Evolutionary conservation across 73 alveolate genomes (phyloP).

Genomic region (Uronychia setigera): DNA sequence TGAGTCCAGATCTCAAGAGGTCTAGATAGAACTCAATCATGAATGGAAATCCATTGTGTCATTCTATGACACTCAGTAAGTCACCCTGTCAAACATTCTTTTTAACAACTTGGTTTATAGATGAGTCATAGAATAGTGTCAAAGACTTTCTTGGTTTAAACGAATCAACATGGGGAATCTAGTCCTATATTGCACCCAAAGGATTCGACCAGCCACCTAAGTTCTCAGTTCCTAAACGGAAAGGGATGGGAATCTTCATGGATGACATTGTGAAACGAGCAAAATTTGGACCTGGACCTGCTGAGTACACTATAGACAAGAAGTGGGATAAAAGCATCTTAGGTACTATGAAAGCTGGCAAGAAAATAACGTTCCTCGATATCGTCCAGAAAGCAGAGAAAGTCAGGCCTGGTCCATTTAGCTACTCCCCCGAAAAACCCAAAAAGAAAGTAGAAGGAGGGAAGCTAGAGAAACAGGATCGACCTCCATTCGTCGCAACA

Average conservation of each 20-base stretch:
- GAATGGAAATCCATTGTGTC: background rate
- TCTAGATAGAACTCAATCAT: background rate
- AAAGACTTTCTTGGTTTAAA: background rate
- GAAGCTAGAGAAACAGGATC: background rate
- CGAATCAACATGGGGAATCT: background rate
- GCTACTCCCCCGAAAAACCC: conserved; percentile 5
- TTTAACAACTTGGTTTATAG: background rate
- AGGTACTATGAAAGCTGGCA: conserved; percentile 43
- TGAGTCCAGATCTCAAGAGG: background rate
- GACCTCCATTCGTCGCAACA: background rate
- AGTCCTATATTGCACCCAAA: background rate
- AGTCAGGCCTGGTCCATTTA: conserved; percentile 13
- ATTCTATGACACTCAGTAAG: background rate
- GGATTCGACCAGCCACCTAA: background rate
- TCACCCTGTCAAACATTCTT: too few species aligned
- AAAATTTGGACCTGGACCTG: conserved; percentile 12
- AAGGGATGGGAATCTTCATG: background rate
- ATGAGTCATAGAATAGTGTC: background rate
- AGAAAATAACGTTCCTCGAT: conserved; percentile 10
- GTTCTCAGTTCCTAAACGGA: background rate
- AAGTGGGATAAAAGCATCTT: conserved; percentile 18
- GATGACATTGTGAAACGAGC: background rate
- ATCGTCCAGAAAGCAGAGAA: conserved; percentile 10
- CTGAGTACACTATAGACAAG: background rate
- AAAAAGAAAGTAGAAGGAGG: background rate